Evolutionary conservation across 441 rosid genomes (phyloP).

Genomic region (Brassica balearica): DNA sequence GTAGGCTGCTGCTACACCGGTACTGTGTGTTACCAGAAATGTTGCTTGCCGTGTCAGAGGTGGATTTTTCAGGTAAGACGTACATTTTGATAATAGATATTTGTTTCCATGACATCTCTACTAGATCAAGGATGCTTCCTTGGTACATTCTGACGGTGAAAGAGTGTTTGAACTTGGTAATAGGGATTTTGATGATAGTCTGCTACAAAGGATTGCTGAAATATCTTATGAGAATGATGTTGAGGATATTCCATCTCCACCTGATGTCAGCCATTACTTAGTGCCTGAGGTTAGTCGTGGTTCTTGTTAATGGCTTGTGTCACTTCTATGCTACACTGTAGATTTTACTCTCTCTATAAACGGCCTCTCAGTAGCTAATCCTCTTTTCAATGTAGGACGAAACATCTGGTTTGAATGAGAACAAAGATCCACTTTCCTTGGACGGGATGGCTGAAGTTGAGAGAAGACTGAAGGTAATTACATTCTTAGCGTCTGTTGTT

Average conservation of each 20-base stretch:
- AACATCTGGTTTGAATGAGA: constrained; percentile 65
- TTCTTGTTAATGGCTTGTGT: constrained; percentile 21
- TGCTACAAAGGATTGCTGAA: constrained; percentile 75
- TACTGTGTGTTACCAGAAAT: constrained; percentile 89
- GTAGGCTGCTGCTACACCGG: constrained; percentile 83
- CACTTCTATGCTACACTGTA: constrained; percentile 12
- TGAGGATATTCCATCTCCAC: constrained; percentile 74
- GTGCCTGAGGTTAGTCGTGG: constrained; percentile 81
- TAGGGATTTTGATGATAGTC: constrained; percentile 96
- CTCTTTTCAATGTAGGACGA: constrained; percentile 70
- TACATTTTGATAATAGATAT: not conserved
- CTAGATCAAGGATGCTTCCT: constrained; percentile 12
- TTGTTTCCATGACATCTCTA: constrained; percentile 20
- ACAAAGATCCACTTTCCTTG: constrained; percentile 67
- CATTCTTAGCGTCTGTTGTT: constrained; percentile 11
- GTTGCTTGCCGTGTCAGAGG: constrained; percentile 98
- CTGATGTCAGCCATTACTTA: constrained; percentile 94
- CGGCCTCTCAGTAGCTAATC: constrained; percentile 28
- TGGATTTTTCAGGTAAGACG: constrained; percentile 89
- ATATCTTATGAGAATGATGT: constrained; percentile 81
- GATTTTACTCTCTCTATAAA: constrained; percentile 17
- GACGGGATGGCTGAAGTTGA: constrained; percentile 96
- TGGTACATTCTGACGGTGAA: constrained; percentile 25
- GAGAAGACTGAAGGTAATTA: constrained; percentile 78
- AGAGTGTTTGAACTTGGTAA: constrained; percentile 44